A percentile compares a stretch with the other conserved stretches of the same genome.
Evolutionary conservation across 306 rosid species (phyloP).

Genomic region (Quercus suber): DNA sequence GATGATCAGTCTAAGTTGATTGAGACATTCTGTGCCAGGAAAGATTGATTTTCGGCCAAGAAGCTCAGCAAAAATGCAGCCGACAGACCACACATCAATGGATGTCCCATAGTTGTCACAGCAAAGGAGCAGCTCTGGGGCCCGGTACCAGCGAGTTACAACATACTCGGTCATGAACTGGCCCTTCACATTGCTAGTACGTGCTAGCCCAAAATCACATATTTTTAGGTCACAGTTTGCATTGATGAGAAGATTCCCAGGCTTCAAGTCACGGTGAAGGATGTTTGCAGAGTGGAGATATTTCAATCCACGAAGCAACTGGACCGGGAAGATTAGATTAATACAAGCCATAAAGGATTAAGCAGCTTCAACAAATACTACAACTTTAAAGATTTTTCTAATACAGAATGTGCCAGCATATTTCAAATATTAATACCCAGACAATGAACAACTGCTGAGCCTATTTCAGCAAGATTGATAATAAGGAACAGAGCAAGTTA

Average conservation of each 20-base stretch:
- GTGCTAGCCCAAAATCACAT: constrained; percentile 95
- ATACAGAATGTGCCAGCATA: not conserved
- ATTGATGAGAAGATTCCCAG: constrained; percentile 88
- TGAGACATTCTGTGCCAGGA: constrained; percentile 86
- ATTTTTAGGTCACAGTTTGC: constrained; percentile 94
- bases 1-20: constrained; percentile 80
- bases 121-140: constrained; percentile 92
- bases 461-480: no score
- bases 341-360: constrained; percentile 21
- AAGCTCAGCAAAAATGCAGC: constrained; percentile 93
- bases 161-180: constrained; percentile 98
- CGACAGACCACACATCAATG: constrained; percentile 96
- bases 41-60: constrained; percentile 84
- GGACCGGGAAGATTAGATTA: constrained; percentile 29
- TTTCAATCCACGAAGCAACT: constrained; percentile 92
- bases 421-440: not conserved
- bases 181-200: constrained; percentile 68
- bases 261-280: constrained; percentile 93
- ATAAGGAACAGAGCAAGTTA: no score
- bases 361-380: constrained; percentile 7
- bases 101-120: constrained; percentile 90
- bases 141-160: constrained; percentile 95
- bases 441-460: not conserved
- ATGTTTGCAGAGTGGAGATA: constrained; percentile 96
- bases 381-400: not conserved